Percentiles rank a stretch among this genome's conserved stretches.
phyloP scores from a whole-genome alignment of 1,139 yeast genomes.

The Starmera stellimalicola region DNA sequence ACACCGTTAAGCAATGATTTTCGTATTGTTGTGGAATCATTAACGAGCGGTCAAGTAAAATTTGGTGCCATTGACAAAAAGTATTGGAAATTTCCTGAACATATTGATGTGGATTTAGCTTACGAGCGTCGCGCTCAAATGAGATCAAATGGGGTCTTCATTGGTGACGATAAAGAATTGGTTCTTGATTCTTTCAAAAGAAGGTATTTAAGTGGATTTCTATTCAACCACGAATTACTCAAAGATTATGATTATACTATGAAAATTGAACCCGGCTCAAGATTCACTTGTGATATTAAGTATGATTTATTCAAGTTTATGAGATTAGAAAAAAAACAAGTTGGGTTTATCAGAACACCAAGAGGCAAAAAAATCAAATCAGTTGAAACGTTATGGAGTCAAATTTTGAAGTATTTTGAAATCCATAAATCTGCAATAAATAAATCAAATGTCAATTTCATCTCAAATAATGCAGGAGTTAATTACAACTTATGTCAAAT shows the following conservation, averaged over 20 bases:
- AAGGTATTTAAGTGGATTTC: too few relatives aligned
- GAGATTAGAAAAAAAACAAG: conserved; percentile 38
- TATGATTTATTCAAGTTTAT: conserved; percentile 44
- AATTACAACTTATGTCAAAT: conserved; percentile 48
- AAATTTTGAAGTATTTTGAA: conserved; percentile 38
- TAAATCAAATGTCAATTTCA: conserved; percentile 36
- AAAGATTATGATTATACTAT: conserved; percentile 53
- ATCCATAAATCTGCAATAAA: conserved; percentile 35
- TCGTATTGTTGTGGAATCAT: conserved; percentile 28
- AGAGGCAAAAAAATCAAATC: conserved; percentile 43
- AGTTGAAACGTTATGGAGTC: conserved; percentile 48
- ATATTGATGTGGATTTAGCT: conserved; percentile 52
- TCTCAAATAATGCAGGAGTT: conserved; percentile 40
- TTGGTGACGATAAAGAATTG: conserved; percentile 52
- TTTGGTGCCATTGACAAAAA: conserved; percentile 57
- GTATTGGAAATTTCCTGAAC: conserved; percentile 68
- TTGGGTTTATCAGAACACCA: conserved; percentile 48
- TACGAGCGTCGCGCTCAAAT: conserved; percentile 36
- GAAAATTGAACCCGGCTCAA: conserved; percentile 54
- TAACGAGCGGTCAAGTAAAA: conserved; percentile 51
- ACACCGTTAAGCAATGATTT: conserved; percentile 43
- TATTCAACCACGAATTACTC: conserved; percentile 45
- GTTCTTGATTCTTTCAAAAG: conserved; percentile 44
- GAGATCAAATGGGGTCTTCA: conserved; percentile 34
- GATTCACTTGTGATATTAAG: conserved; percentile 43